phyloP scores from a whole-genome alignment of 768 basidiomycete species.

The Asterophora parasitica region DNA sequence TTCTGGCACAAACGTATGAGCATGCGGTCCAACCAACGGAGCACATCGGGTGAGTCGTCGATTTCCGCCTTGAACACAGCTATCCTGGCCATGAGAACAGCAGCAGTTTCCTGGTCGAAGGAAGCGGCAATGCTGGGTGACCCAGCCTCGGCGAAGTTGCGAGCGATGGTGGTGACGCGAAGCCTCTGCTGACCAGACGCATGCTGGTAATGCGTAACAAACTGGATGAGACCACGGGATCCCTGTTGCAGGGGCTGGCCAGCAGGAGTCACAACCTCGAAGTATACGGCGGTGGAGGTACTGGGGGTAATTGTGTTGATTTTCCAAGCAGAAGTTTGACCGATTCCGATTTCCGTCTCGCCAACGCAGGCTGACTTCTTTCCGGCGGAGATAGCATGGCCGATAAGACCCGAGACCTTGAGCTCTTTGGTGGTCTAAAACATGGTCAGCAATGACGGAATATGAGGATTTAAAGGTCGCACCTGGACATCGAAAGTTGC shows the following conservation, averaged over 20 bases:
- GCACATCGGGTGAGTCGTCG: conserved; percentile 93
- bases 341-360: conserved; percentile 98
- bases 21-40: conserved; percentile 98
- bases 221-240: conserved; percentile 93
- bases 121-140: conserved; percentile 88
- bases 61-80: conserved; percentile 99
- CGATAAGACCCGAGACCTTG: conserved; percentile 96
- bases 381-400: conserved; percentile 94
- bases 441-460: neutral
- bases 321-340: conserved; percentile 98
- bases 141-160: conserved; percentile 97
- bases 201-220: conserved; percentile 98
- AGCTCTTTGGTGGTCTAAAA: conserved; percentile 94
- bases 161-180: conserved; percentile 96
- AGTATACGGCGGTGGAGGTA: conserved; percentile 90
- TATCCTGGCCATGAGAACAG: conserved; percentile 97
- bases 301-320: conserved; percentile 86
- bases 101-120: conserved; percentile 97
- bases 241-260: conserved; percentile 88
- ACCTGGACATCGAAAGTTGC: conserved; percentile 98
- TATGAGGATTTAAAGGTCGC: conserved; percentile 7
- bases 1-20: conserved; percentile 97
- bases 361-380: conserved; percentile 97
- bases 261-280: conserved; percentile 97
- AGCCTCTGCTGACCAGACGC: conserved; percentile 91